These are phyloP conservation scores for Aquilaria agallochum DNA, from an alignment of 441 rosid genomes.

Conservation along the genomic window DNA sequence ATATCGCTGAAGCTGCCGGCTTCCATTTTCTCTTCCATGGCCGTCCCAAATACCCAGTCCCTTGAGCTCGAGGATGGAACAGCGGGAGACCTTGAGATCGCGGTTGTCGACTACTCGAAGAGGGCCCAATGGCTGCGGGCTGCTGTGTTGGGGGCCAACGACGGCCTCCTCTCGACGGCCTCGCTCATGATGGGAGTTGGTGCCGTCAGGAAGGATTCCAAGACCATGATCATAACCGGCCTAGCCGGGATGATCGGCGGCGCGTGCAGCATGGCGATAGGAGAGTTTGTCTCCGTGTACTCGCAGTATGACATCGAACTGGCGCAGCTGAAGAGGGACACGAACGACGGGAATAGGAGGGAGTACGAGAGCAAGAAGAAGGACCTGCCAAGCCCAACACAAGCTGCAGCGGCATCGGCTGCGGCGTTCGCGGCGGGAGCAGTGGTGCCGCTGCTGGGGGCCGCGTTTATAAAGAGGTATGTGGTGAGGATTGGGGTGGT, in stretches of 20 bases:
- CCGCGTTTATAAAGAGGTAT: slow-evolving; percentile 12
- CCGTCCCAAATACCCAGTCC: not conserved
- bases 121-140: slow-evolving; percentile 27
- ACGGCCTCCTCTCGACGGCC: slow-evolving; percentile 18
- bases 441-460: slow-evolving; percentile 11
- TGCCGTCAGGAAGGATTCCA: slow-evolving; percentile 16
- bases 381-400: slow-evolving; percentile 12
- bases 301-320: slow-evolving; percentile 15
- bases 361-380: slow-evolving; percentile 8
- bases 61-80: not conserved
- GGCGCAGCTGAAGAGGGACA: slow-evolving; percentile 13
- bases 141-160: slow-evolving; percentile 27
- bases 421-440: slow-evolving; percentile 15
- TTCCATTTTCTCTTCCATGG: not conserved
- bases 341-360: not conserved
- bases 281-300: slow-evolving; percentile 22
- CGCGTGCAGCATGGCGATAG: slow-evolving; percentile 24
- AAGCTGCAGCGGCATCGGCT: slow-evolving; percentile 15
- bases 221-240: slow-evolving; percentile 19
- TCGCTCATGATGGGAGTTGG: slow-evolving; percentile 27
- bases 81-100: not conserved
- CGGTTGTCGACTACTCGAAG: slow-evolving; percentile 13
- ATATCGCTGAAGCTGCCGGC: not conserved
- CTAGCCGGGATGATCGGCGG: slow-evolving; percentile 17
- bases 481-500: slow-evolving; percentile 19